Conservation (phyloP, 352 stramenopile genomes). For the Hyaloperonospora brassicae region DNA sequence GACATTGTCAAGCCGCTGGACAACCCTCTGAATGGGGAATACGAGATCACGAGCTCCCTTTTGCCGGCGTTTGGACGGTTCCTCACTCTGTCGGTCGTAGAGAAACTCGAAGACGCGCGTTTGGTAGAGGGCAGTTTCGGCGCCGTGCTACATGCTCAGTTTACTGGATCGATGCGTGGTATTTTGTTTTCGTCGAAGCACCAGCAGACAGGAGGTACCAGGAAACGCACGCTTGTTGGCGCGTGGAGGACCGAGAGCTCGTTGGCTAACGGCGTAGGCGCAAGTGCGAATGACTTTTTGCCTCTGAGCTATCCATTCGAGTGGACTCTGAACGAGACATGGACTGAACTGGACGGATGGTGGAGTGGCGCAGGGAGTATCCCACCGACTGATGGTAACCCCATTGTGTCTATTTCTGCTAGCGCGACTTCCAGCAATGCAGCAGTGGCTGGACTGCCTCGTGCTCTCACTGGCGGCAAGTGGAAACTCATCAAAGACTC, state of each 20-base stretch:
- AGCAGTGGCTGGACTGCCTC: constrained; percentile 5
- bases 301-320: constrained; percentile 64
- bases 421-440: constrained; percentile 8
- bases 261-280: constrained; percentile 24
- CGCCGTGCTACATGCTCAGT: constrained; percentile 53
- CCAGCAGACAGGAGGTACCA: constrained; percentile 16
- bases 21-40: constrained; percentile 66
- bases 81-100: constrained; percentile 50
- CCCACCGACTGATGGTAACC: constrained; percentile 13
- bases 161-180: constrained; percentile 51
- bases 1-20: constrained; percentile 55
- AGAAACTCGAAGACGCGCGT: constrained; percentile 38
- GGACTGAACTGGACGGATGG: constrained; percentile 63
- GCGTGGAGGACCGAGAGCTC: constrained; percentile 49
- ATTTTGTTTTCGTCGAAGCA: constrained; percentile 37
- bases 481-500: constrained; percentile 81
- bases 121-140: constrained; percentile 67
- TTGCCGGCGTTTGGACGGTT: constrained; percentile 44
- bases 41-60: constrained; percentile 49
- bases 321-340: constrained; percentile 40
- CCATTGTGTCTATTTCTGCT: constrained; percentile 8
- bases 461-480: constrained; percentile 24
- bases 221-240: constrained; percentile 41
- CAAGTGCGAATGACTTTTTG: constrained; percentile 56
- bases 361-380: constrained; percentile 51